phyloP scores from a whole-genome alignment of 2,329 filamentous ascomycete species.

The Calonectria henricotiae region DNA sequence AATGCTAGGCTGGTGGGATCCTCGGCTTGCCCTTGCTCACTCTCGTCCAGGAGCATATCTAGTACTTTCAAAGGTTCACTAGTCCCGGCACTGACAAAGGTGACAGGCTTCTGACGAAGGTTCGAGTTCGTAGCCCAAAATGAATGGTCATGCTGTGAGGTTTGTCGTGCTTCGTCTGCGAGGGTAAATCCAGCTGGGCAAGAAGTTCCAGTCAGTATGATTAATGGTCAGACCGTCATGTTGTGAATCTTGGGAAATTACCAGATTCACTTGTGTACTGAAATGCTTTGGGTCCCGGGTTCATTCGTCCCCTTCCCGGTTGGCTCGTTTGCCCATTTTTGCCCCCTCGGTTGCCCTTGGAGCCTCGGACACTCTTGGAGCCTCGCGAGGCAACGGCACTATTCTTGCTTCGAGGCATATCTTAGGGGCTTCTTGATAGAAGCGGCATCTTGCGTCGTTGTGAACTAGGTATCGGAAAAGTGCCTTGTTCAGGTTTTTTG shows the following conservation, averaged over 20 bases:
- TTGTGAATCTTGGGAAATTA: slow-evolving; percentile 30
- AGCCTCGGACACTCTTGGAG: slow-evolving; percentile 43
- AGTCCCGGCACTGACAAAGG: slow-evolving; percentile 70
- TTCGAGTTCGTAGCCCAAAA: slow-evolving; percentile 60
- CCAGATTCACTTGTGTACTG: slow-evolving; percentile 36
- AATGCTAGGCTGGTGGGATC: neutral
- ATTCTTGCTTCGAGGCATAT: slow-evolving; percentile 51
- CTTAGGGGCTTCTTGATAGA: slow-evolving; percentile 12
- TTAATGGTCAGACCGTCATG: neutral
- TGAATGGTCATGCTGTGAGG: slow-evolving; percentile 63
- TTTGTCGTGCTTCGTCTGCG: slow-evolving; percentile 68
- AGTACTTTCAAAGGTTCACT: slow-evolving; percentile 67
- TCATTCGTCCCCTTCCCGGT: slow-evolving; percentile 38
- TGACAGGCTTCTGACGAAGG: slow-evolving; percentile 67
- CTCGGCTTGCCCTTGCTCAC: slow-evolving; percentile 2
- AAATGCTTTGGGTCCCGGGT: slow-evolving; percentile 26
- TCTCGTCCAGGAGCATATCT: slow-evolving; percentile 50
- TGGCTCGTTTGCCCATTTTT: slow-evolving; percentile 38
- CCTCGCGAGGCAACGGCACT: slow-evolving; percentile 44
- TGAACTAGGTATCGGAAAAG: neutral
- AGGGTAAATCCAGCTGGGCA: slow-evolving; percentile 52
- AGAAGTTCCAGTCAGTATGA: slow-evolving; percentile 31
- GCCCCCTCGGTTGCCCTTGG: slow-evolving; percentile 42
- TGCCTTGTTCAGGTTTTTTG: neutral
- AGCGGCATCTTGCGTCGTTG: slow-evolving; percentile 38